Percentiles rank a stretch among this genome's conserved stretches.
Evolutionary conservation across 139 green algal species (phyloP).

Genomic region (Eudorina sp.): DNA sequence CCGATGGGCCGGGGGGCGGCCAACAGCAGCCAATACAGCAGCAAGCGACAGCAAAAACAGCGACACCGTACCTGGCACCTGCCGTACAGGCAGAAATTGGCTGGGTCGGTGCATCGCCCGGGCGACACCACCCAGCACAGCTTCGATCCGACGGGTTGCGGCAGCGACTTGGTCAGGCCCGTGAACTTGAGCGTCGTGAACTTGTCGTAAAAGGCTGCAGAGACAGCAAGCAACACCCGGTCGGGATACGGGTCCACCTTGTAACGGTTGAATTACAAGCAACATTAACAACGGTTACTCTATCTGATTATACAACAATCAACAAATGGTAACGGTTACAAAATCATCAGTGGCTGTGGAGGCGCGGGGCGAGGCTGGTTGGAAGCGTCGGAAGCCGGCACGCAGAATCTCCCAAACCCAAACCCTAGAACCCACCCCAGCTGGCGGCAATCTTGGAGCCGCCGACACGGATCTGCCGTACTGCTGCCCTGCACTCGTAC

Average conservation of each 20-base stretch:
- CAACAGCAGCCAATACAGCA: neutral
- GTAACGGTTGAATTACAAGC: neutral
- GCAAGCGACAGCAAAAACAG: too few species aligned
- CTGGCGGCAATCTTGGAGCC: neutral
- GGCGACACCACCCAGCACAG: neutral
- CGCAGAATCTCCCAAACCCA: too few species aligned
- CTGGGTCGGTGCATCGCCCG: neutral
- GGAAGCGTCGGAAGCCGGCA: neutral
- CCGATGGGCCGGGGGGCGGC: too few species aligned
- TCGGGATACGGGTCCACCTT: neutral
- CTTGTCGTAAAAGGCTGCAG: neutral
- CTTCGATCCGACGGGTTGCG: neutral
- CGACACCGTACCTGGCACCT: neutral
- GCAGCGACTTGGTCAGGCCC: neutral
- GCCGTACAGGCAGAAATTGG: conserved; percentile 7
- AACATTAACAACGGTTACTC: too few species aligned
- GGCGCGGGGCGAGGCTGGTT: too few species aligned
- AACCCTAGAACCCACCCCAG: neutral
- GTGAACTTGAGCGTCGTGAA: conserved; percentile 20
- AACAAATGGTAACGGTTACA: too few species aligned
- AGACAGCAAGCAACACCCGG: neutral
- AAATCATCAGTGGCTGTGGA: too few species aligned
- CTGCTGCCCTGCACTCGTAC: neutral
- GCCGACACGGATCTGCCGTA: neutral
- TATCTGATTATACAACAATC: too few species aligned